phyloP scores from a whole-genome alignment of 2,329 filamentous ascomycete species.

The Diaporthe longicolla region DNA sequence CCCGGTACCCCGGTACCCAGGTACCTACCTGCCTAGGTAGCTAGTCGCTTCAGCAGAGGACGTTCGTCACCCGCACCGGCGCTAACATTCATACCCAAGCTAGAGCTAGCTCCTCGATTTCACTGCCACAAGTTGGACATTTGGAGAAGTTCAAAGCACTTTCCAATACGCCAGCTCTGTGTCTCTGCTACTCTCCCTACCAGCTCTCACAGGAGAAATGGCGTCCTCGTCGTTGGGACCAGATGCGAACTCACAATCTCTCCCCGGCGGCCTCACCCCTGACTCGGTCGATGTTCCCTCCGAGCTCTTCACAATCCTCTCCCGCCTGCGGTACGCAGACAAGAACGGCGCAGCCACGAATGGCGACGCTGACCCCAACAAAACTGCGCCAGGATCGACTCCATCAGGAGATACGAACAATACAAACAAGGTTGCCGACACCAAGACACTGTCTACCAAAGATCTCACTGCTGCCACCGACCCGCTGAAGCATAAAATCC shows the following conservation, averaged over 20 bases:
- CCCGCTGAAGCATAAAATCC: constrained; percentile 85
- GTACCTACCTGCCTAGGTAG: not conserved
- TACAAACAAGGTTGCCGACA: constrained; percentile 49
- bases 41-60: not conserved
- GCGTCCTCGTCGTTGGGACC: not conserved
- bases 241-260: constrained; percentile 54
- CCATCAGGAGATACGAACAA: constrained; percentile 41
- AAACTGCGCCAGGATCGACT: constrained; percentile 40
- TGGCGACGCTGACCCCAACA: constrained; percentile 43
- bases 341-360: constrained; percentile 48
- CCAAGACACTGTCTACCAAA: constrained; percentile 68
- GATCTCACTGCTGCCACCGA: constrained; percentile 85
- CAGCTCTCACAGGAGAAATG: not conserved
- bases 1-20: no score
- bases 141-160: not conserved
- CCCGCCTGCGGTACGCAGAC: constrained; percentile 73
- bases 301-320: constrained; percentile 82
- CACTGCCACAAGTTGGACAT: not conserved
- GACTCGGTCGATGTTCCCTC: constrained; percentile 89
- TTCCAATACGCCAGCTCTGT: not conserved
- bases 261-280: constrained; percentile 78
- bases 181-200: not conserved
- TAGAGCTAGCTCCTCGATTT: not conserved
- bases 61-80: not conserved
- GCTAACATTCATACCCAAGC: not conserved